Evolutionary conservation across 2,329 filamentous ascomycete species (phyloP), one percentile per base, ranked within the genome.

Genomic region (Niveomyces coronatus): DNA sequence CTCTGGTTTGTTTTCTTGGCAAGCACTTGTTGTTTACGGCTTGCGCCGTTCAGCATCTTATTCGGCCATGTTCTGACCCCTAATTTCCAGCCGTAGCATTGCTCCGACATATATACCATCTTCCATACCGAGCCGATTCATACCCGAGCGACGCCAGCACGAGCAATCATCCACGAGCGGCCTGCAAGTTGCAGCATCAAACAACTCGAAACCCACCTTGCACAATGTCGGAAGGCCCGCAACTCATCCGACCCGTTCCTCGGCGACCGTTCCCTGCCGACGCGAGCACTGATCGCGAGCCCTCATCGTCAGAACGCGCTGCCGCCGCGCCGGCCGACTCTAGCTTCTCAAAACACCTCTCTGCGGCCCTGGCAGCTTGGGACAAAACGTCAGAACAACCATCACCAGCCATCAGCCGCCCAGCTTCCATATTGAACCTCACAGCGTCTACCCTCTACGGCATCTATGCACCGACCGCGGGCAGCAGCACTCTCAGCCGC

Each of bases 371-470:
- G 58, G 47, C 40, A 20, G 40, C 36, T 3, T 39, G 35, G 35
- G 37, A 31, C 16, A 30, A 29, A 15, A 19, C 35, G 16, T 44
- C 44, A 9, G 40, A 37, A 9, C 32, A 18, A 13, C 17, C 30
- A 28, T 41, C 41, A 11, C 41, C 51, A 33, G 62, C 71, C 36
- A 66, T 76, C 47, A 80, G 74, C 53, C 77, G 85, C 42, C 83
- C 80, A 17, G 77, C 82, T 47, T 94, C 86, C 9, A 74, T 86
- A 41, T 67, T 87, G 53, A 94, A 95, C 55, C 71, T 98, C 43
- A 94, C 86, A 4, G 81, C 84, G 9, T 88, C 86, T 3, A 94
- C 91, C 0, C 73, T 98, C 5, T 84, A 82, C 49, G 89, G 91
- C 39, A 98, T 98, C 52, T 98, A 94, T 65, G 79, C 79, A 9